Evolutionary conservation across 2,329 filamentous ascomycete genomes (phyloP).

Genomic region (Aspergillus sp.): DNA sequence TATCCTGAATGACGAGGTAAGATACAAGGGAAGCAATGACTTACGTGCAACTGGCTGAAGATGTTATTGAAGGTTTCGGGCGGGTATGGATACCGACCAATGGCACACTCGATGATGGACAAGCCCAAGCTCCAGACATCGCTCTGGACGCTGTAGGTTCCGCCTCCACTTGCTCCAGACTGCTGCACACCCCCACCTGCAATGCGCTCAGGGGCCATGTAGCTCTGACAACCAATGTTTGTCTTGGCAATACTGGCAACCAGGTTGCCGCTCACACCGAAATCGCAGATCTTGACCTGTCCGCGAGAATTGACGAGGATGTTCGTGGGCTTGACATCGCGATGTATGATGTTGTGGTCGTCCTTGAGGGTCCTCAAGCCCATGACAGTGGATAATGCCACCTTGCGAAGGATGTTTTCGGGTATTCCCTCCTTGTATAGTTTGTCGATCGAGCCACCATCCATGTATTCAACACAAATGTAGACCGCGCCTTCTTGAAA

Average conservation of each 20-base stretch:
- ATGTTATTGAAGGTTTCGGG: slow-evolving; percentile 98
- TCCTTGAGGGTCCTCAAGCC: slow-evolving; percentile 93
- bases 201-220: slow-evolving; percentile 97
- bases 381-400: slow-evolving; percentile 85
- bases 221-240: slow-evolving; percentile 98
- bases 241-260: slow-evolving; percentile 98
- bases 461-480: slow-evolving; percentile 99
- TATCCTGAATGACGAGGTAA: background rate
- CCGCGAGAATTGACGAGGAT: slow-evolving; percentile 88
- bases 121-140: slow-evolving; percentile 96
- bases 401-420: slow-evolving; percentile 83
- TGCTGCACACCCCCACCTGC: slow-evolving; percentile 79
- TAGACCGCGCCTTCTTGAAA: slow-evolving; percentile 99
- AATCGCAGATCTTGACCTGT: slow-evolving; percentile 97
- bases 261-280: slow-evolving; percentile 93
- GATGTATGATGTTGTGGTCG: slow-evolving; percentile 98
- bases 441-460: slow-evolving; percentile 96
- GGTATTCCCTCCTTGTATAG: slow-evolving; percentile 88
- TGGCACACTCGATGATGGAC: slow-evolving; percentile 92
- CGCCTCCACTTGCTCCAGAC: slow-evolving; percentile 68
- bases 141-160: slow-evolving; percentile 95
- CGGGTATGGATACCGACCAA: slow-evolving; percentile 93
- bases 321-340: slow-evolving; percentile 99
- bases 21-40: slow-evolving; percentile 43
- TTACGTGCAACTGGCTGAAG: slow-evolving; percentile 93